phyloP scores from a whole-genome alignment of 2,329 filamentous ascomycete species.

The Aspergillus intermedius region DNA sequence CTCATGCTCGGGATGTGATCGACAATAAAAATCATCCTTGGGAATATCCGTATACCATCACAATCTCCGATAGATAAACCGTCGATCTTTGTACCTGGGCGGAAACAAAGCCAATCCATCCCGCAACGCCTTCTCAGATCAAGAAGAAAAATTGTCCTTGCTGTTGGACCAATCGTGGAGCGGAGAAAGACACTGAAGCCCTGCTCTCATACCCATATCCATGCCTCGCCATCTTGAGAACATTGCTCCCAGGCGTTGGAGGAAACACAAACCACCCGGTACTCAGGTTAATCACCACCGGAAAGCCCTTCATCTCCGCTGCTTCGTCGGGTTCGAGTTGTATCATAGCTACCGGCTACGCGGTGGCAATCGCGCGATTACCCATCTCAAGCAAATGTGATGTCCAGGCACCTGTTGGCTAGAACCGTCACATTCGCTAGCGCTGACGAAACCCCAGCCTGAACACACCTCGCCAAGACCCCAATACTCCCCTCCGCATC shows the following conservation, averaged over 20 bases:
- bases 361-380: conserved; percentile 65
- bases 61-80: conserved; percentile 55
- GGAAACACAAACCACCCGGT: conserved; percentile 46
- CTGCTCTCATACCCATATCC: conserved; percentile 51
- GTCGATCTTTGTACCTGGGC: conserved; percentile 51
- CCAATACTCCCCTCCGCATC: conserved; percentile 58
- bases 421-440: conserved; percentile 67
- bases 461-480: conserved; percentile 18
- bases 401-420: conserved; percentile 77
- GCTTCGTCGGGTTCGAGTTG: conserved; percentile 64
- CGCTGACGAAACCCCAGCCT: conserved; percentile 41
- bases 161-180: conserved; percentile 2
- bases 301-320: conserved; percentile 52
- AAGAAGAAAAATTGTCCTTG: conserved; percentile 35
- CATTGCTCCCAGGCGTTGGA: conserved; percentile 36
- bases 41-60: conserved; percentile 70
- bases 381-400: conserved; percentile 56
- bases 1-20: conserved; percentile 56
- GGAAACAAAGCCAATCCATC: conserved; percentile 54
- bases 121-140: conserved; percentile 55
- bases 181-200: conserved; percentile 6
- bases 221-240: conserved; percentile 62
- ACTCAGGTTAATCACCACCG: conserved; percentile 48
- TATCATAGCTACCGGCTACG: conserved; percentile 70
- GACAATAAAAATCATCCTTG: conserved; percentile 62